Conservation (phyloP, 345 rosid species). For the Iberis pinnata region DNA sequence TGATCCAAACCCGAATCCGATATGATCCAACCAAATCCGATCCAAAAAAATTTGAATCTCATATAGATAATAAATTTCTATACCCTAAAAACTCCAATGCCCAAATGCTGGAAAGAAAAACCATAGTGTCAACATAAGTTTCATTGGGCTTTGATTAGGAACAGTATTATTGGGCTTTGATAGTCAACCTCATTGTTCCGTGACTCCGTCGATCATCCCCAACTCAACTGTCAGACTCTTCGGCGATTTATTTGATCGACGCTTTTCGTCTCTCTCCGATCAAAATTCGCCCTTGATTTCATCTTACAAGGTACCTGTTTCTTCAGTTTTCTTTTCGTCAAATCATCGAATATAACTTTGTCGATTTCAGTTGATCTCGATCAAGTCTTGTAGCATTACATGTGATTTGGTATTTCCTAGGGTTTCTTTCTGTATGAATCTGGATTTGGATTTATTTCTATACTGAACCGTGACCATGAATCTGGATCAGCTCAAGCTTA, state of each 20-base stretch:
- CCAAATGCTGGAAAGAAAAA: no score
- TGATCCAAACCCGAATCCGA: no score
- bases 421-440: neutral
- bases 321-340: neutral
- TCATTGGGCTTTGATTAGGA: no score
- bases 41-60: no score
- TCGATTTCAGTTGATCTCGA: conserved; percentile 8
- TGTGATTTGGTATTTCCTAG: conserved; percentile 1
- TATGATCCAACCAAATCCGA: no score
- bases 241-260: conserved; percentile 26
- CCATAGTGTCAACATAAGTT: no score
- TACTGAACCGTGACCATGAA: neutral
- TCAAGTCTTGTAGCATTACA: conserved; percentile 15
- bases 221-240: conserved; percentile 24
- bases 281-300: conserved; percentile 8
- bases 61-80: no score
- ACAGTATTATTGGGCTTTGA: no score
- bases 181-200: no score
- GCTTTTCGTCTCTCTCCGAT: conserved; percentile 1
- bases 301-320: conserved; percentile 12
- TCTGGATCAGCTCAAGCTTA: conserved; percentile 4
- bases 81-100: no score
- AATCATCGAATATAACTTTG: neutral
- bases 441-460: conserved; percentile 13
- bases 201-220: conserved; percentile 22